Conservation (phyloP, 148 eudicot genomes). For the Salicornia ramosissima region DNA sequence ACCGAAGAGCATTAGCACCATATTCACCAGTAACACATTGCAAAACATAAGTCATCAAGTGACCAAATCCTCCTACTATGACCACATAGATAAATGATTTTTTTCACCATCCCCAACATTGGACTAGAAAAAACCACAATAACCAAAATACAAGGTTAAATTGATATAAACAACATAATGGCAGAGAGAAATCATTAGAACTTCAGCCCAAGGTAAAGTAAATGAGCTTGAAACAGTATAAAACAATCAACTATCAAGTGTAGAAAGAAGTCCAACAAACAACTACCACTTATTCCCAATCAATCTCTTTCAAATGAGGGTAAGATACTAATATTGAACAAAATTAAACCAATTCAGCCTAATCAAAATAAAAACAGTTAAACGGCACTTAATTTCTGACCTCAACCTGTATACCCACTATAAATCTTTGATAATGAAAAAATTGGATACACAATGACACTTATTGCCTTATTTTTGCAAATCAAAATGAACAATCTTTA, state of each 20-base stretch:
- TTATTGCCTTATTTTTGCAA: too few relatives aligned
- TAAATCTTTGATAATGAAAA: too few relatives aligned
- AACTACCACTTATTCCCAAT: neutral
- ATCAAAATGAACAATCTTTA: too few relatives aligned
- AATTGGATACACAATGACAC: too few relatives aligned
- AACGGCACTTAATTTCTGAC: too few relatives aligned
- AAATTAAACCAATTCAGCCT: too few relatives aligned
- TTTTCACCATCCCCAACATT: neutral
- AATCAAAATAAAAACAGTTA: too few relatives aligned
- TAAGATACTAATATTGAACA: neutral
- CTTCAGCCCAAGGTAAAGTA: neutral
- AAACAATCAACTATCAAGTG: neutral
- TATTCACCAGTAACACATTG: neutral
- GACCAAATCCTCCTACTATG: neutral
- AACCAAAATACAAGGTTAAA: neutral
- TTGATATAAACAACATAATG: neutral
- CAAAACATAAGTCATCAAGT: neutral
- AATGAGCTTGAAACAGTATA: neutral
- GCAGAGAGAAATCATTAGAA: neutral
- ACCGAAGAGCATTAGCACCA: neutral
- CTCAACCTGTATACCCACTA: too few relatives aligned
- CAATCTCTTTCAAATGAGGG: neutral
- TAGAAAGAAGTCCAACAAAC: neutral
- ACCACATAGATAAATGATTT: neutral
- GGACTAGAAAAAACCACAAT: neutral